Conservation (phyloP, 2,329 filamentous ascomycete genomes). For the Orbilia quercus region DNA sequence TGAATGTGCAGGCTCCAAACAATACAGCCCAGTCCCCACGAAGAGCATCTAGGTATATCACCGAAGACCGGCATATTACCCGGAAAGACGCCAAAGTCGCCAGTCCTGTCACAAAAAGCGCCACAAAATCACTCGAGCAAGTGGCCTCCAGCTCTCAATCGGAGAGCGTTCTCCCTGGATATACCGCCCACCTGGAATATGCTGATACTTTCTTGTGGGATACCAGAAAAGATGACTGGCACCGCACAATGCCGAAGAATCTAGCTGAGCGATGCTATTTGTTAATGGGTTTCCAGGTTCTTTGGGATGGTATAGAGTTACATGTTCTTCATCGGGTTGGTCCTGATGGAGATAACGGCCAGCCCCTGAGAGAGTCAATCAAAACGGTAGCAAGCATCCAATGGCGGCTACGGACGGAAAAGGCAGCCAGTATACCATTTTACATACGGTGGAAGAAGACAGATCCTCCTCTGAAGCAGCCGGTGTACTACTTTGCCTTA, state of each 20-base stretch:
- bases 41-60: too few relatives aligned
- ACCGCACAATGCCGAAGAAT: conserved; percentile 11
- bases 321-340: conserved; percentile 21
- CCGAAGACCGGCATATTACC: neutral
- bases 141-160: neutral
- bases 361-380: neutral
- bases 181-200: neutral
- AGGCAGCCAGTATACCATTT: conserved; percentile 4
- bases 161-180: neutral
- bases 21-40: neutral
- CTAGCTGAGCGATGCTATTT: neutral
- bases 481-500: conserved; percentile 27
- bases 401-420: conserved; percentile 12
- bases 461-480: neutral
- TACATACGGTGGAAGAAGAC: conserved; percentile 21
- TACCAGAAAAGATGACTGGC: conserved; percentile 8
- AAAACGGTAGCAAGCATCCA: conserved; percentile 8
- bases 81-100: neutral
- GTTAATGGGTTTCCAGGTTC: conserved; percentile 9
- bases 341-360: neutral
- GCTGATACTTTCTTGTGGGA: conserved; percentile 30
- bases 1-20: too few relatives aligned
- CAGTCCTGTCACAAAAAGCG: neutral
- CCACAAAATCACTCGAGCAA: neutral
- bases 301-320: conserved; percentile 23